Evolutionary conservation across 148 eudicot species (phyloP), one percentile per base, ranked within the genome.

Genomic region (Linanthus parryae): DNA sequence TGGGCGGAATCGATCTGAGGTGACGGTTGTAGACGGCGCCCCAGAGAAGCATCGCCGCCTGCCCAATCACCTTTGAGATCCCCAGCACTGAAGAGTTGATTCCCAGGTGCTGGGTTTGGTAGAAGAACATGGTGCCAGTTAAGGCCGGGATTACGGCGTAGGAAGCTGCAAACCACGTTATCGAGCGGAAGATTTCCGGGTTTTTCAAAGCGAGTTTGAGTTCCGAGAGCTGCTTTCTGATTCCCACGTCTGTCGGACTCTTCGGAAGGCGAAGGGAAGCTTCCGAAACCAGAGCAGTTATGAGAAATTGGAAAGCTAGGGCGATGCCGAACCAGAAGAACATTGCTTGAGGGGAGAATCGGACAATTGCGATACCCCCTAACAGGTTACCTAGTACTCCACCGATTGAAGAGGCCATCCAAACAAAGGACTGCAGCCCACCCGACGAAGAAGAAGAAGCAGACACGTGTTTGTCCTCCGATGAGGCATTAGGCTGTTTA

Each of bases 41-140:
- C 96, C 98, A 87, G 0, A 87, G 29, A 34, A 92, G 72, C 96
- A 84, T 79, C 28, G 83, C 76, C 13, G 42, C 87, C 73, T 91
- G 98, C 38, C 96, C 98, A 63, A 87, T 52, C 71, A 91, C 95
- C 74, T 87, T 91, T 37, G 98, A 91, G 34, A 91, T 66, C 41
- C 98, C 98, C 31, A 91, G 50, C 5, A 87, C 62, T 1, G 94
- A 73, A 5, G 95, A 81, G 41, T 87, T 81, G n/a, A 91, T 79
- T 22, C 64, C 65, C 59, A 87, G 56, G 43, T 65, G 55, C 62
- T 81, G 69, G 20, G 96, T 91, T 67, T 91, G 98, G 57, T 91
- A 91, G 57, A 65, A 91, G 70, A 91, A 91, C 96, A 91, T 76
- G 15, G 94, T 77, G 58, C 98, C 98, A 6, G 74, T 65, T 12